Evolutionary conservation across 1,139 yeast genomes (phyloP).

Genomic region (Yamadazyma friedrichii): DNA sequence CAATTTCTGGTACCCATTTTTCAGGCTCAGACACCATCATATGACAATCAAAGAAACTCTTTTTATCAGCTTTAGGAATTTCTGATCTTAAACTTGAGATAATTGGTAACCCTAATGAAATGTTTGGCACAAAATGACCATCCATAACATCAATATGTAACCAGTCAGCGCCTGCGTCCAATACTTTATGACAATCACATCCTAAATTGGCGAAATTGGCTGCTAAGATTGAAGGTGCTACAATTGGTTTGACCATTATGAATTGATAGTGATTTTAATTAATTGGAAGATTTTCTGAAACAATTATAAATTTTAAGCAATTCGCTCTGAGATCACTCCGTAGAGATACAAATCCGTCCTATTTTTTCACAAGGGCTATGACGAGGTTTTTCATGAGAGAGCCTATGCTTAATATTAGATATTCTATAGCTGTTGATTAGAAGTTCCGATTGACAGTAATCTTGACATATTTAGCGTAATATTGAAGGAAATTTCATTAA

Average conservation of each 20-base stretch:
- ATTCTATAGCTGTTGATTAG: no score
- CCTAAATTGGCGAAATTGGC: conserved; percentile 90
- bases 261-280: neutral
- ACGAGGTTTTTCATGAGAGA: neutral
- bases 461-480: no score
- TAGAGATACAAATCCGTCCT: conserved; percentile 20
- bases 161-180: conserved; percentile 85
- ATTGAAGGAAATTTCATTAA: no score
- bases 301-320: no score
- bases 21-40: conserved; percentile 98
- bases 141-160: conserved; percentile 98
- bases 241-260: conserved; percentile 72
- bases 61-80: conserved; percentile 55
- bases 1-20: conserved; percentile 92
- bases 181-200: conserved; percentile 79
- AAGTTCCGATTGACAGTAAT: neutral
- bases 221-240: conserved; percentile 97
- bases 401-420: no score
- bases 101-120: conserved; percentile 90
- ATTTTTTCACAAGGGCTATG: neutral
- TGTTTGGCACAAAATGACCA: conserved; percentile 97
- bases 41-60: conserved; percentile 92
- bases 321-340: neutral
- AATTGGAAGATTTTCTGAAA: no score
- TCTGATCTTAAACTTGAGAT: conserved; percentile 75